Conservation (phyloP, 1,284 basidiomycete species). For the Mycena sp. region DNA sequence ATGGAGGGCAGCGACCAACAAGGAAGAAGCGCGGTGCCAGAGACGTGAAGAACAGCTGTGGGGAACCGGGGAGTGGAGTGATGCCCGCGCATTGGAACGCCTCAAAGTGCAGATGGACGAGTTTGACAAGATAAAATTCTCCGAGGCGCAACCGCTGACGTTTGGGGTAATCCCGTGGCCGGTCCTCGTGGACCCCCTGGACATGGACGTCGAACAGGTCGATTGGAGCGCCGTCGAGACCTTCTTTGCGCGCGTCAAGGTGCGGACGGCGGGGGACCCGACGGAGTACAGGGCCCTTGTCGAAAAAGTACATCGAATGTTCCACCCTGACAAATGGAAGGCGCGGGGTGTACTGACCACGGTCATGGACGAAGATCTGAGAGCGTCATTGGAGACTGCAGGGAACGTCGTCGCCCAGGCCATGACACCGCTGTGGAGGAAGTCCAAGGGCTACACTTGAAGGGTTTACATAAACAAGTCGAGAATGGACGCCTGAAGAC, state of each 20-base stretch:
- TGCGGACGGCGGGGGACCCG: constrained; percentile 55
- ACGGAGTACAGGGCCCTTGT: constrained; percentile 68
- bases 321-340: constrained; percentile 43
- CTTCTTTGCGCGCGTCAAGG: constrained; percentile 67
- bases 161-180: constrained; percentile 79
- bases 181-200: constrained; percentile 59
- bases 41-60: constrained; percentile 4
- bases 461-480: constrained; percentile 9
- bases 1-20: constrained; percentile 18
- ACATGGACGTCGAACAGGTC: constrained; percentile 65
- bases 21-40: constrained; percentile 18
- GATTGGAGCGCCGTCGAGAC: constrained; percentile 72
- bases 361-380: constrained; percentile 60
- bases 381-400: constrained; percentile 61
- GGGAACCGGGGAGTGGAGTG: constrained; percentile 54
- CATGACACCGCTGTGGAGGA: constrained; percentile 65
- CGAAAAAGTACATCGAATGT: constrained; percentile 65
- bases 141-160: constrained; percentile 51
- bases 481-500: background rate
- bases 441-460: constrained; percentile 43
- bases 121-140: constrained; percentile 71
- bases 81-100: constrained; percentile 67
- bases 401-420: constrained; percentile 71
- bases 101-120: constrained; percentile 63
- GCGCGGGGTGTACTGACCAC: constrained; percentile 61